Evolutionary conservation across 495 filamentous ascomycete genomes (phyloP).

Genomic region (Penicillium desertorum): DNA sequence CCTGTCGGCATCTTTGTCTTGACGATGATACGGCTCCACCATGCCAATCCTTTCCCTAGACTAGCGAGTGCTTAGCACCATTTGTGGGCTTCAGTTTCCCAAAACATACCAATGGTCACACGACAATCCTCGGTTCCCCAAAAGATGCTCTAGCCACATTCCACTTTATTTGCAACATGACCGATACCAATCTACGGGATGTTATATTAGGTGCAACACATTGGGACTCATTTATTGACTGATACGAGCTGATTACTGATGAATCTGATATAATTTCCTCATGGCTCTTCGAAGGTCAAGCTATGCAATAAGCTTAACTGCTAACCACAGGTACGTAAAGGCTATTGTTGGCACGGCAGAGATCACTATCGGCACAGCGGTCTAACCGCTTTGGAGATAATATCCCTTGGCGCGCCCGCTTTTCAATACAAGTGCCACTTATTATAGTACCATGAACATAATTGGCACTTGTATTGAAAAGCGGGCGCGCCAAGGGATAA

Average conservation of each 20-base stretch:
- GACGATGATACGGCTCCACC: background rate
- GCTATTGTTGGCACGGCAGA: background rate
- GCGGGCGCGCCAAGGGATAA: background rate
- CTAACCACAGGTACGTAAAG: background rate
- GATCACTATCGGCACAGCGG: background rate
- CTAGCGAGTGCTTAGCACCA: background rate
- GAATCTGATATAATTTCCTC: background rate
- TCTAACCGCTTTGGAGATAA: background rate
- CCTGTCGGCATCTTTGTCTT: background rate
- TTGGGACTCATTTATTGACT: background rate
- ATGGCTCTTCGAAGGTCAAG: background rate
- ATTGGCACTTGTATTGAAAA: background rate
- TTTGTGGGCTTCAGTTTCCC: background rate
- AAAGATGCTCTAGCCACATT: constrained; percentile 4
- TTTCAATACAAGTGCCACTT: background rate
- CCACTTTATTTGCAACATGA: background rate
- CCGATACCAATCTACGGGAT: background rate
- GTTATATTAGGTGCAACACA: no score
- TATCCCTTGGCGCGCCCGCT: background rate
- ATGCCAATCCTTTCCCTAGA: background rate
- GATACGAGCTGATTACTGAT: background rate
- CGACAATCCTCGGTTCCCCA: background rate
- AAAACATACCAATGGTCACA: background rate
- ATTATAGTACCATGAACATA: background rate
- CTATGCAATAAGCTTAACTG: constrained; percentile 38